phyloP scores from a whole-genome alignment of 495 filamentous ascomycete genomes.

The Penicillium silybi region DNA sequence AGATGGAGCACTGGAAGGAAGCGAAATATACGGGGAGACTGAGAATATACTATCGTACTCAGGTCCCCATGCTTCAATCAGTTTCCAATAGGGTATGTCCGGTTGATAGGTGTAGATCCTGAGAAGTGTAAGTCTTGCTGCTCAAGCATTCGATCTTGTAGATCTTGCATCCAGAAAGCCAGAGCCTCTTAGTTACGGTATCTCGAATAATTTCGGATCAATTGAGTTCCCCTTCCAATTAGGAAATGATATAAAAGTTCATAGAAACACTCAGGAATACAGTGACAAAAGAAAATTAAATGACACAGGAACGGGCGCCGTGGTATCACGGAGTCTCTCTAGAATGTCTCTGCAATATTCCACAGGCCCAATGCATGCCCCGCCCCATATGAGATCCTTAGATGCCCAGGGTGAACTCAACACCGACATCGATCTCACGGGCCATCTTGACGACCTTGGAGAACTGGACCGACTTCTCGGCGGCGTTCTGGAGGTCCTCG shows the following conservation, averaged over 20 bases:
- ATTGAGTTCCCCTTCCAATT: conserved; percentile 21
- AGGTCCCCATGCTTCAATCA: too few relatives aligned
- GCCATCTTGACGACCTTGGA: conserved; percentile 99
- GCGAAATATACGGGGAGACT: too few relatives aligned
- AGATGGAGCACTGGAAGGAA: too few relatives aligned
- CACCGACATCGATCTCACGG: conserved; percentile 95
- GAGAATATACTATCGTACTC: too few relatives aligned
- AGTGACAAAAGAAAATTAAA: conserved; percentile 36
- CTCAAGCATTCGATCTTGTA: neutral
- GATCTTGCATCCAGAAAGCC: neutral
- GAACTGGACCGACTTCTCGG: conserved; percentile 97
- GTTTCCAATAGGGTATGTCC: too few relatives aligned
- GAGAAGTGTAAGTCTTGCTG: neutral
- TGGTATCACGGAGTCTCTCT: conserved; percentile 16
- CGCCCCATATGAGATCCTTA: conserved; percentile 39
- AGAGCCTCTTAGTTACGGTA: neutral
- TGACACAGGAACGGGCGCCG: conserved; percentile 29
- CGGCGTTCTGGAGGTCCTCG: conserved; percentile 93
- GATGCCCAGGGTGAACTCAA: conserved; percentile 95
- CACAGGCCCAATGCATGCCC: conserved; percentile 20
- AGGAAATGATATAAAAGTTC: conserved; percentile 31
- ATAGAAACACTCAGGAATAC: conserved; percentile 33
- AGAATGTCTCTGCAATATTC: conserved; percentile 11
- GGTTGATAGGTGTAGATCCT: too few relatives aligned
- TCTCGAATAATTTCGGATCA: neutral